A percentile compares a stretch with the other conserved stretches of the same genome.
Conservation (phyloP, 2,329 filamentous ascomycete species). For the Trichoderma afroharzianum region DNA sequence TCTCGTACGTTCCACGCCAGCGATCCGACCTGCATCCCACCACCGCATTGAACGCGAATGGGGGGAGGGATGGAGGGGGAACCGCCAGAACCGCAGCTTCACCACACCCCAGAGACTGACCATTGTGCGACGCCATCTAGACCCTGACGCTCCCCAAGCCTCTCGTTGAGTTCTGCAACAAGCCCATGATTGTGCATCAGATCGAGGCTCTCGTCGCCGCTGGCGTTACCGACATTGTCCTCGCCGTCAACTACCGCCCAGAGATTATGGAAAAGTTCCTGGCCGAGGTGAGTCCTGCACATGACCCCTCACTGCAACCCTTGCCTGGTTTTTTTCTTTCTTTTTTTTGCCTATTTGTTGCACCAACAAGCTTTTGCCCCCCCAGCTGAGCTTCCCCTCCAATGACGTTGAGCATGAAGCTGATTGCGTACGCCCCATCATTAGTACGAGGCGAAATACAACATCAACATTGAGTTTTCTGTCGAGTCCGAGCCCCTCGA, state of each 20-base stretch:
- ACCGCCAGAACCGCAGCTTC: background rate
- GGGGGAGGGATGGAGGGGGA: conserved; percentile 5
- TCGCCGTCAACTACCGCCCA: conserved; percentile 97
- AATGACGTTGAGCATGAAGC: conserved; percentile 1
- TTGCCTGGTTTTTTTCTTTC: background rate
- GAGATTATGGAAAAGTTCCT: conserved; percentile 96
- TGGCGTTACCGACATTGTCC: conserved; percentile 94
- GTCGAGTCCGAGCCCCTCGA: conserved; percentile 94
- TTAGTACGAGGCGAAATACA: conserved; percentile 86
- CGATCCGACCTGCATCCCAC: conserved; percentile 11
- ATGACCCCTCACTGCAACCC: background rate
- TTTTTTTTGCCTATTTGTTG: conserved; percentile 6
- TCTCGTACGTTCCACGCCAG: conserved; percentile 60
- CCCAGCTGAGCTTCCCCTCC: background rate
- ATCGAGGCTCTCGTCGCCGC: conserved; percentile 90
- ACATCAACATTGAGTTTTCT: conserved; percentile 94
- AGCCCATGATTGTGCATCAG: conserved; percentile 98
- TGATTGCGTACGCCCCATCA: background rate
- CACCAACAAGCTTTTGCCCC: background rate
- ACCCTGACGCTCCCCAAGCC: conserved; percentile 97
- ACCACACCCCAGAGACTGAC: conserved; percentile 22
- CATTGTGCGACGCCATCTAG: conserved; percentile 43
- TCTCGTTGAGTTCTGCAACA: conserved; percentile 96
- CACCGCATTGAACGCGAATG: background rate
- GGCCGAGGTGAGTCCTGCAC: conserved; percentile 62